These are phyloP conservation scores for Candida nanaspora DNA, from an alignment of 805 yeast species.

Conservation along the genomic window DNA sequence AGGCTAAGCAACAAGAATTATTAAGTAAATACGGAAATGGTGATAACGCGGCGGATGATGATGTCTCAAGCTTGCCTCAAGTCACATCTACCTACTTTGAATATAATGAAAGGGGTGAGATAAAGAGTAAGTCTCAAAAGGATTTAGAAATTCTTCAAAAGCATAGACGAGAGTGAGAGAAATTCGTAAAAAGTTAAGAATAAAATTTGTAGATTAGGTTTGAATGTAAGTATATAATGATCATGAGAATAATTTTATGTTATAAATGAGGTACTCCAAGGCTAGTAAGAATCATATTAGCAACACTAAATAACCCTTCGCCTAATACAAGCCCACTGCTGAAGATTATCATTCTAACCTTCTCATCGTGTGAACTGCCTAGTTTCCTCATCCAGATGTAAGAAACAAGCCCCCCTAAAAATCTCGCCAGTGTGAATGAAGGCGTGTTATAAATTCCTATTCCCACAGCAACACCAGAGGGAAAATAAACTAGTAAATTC, in stretches of 20 bases:
- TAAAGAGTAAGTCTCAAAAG: slow-evolving; percentile 5
- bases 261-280: slow-evolving; percentile 55
- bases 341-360: slow-evolving; percentile 74
- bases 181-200: too few species aligned
- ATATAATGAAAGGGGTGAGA: slow-evolving; percentile 2
- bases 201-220: too few species aligned
- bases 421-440: slow-evolving; percentile 87
- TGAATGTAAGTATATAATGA: background rate
- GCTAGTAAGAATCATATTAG: slow-evolving; percentile 72
- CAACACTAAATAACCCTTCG: slow-evolving; percentile 83
- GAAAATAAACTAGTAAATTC: slow-evolving; percentile 50
- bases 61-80: background rate
- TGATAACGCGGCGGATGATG: background rate
- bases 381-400: slow-evolving; percentile 44
- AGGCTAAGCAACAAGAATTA: slow-evolving; percentile 24
- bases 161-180: too few species aligned
- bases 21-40: slow-evolving; percentile 32
- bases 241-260: background rate
- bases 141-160: slow-evolving; percentile 2
- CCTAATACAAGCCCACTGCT: slow-evolving; percentile 92
- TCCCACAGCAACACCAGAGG: slow-evolving; percentile 96
- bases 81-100: slow-evolving; percentile 3
- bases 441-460: slow-evolving; percentile 94
- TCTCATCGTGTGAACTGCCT: slow-evolving; percentile 32
- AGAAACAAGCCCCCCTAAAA: slow-evolving; percentile 76